Base-by-base conservation (phyloP, 257 asterid species). In the Solanum raphanifolium region DNA sequence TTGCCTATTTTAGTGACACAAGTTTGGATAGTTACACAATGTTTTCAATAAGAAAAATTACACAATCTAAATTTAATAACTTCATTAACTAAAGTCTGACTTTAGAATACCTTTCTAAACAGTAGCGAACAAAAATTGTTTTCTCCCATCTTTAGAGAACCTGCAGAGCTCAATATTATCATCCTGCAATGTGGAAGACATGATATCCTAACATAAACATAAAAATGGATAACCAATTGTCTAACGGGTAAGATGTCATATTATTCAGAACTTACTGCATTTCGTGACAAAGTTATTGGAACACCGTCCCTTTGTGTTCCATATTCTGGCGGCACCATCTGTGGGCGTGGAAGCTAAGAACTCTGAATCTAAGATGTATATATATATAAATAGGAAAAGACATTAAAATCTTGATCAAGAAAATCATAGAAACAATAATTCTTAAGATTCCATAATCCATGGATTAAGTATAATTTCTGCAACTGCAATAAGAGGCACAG, bases 81-180 rank as follows among this genome's bases (percentile, higher is more conserved):
- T 72, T 35, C 27, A 68, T 48, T 41, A 86, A 71, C 84, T 35
- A 88, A 34, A 78, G 43, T 27, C 39, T 60, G 43, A 74, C 62
- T 81, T 62, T 20, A 46, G 36, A n/a, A 43, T 88, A 94, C 99
- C 99, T 91, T 90, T 94, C 90, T 94, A 96, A 86, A 94, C 94
- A 83, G 94, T 85, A 92, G 95, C 90, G 90, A 97, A 97, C 88
- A 96, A 89, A 92, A 97, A 97, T 12, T 98, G 99, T 87, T 93
- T 96, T 85, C 98, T 94, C 90, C 99, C 98, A 88, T 97, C 98
- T 91, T 94, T 94, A 72, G 98, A 97, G 91, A 97, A 97, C 78
- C 98, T 93, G 92, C 98, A 97, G 78, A 91, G 92, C 91, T 93
- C 99, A 88, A 96, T 92, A 89, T 87, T 96, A 91, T 97, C 99